Conservation (phyloP, 148 eudicot species). For the Pharnaceum exiguum region DNA sequence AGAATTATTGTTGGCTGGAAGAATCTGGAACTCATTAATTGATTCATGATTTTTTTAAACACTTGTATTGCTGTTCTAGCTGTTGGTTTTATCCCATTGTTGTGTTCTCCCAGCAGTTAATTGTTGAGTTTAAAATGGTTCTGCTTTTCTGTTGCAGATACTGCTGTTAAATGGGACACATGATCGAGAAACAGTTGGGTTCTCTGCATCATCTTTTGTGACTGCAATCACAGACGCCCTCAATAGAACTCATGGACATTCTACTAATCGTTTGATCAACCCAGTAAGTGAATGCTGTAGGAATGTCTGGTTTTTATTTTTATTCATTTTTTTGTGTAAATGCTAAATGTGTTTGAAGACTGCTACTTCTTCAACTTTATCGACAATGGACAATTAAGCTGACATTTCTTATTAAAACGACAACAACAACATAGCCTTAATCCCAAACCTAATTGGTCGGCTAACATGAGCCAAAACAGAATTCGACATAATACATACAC, state of each 20-base stretch:
- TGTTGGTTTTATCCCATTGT: background rate
- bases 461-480: too few relatives aligned
- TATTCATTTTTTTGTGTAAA: background rate
- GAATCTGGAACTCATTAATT: background rate
- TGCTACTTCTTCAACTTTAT: too few relatives aligned
- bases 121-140: background rate
- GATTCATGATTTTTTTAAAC: too few relatives aligned
- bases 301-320: background rate
- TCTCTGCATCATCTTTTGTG: constrained; percentile 78
- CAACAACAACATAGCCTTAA: too few relatives aligned
- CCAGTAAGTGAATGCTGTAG: constrained; percentile 42
- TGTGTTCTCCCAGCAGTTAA: background rate
- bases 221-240: constrained; percentile 95
- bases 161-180: constrained; percentile 79
- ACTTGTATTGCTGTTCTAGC: background rate
- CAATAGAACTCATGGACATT: constrained; percentile 74
- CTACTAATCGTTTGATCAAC: constrained; percentile 57
- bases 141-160: constrained; percentile 39
- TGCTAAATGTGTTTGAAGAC: too few relatives aligned
- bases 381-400: too few relatives aligned
- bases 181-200: constrained; percentile 89
- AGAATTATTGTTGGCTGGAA: background rate
- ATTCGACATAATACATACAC: too few relatives aligned
- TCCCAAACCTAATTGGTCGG: too few relatives aligned
- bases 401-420: too few relatives aligned